Evolutionary conservation across 169 alveolate genomes (phyloP).

Genomic region (Eimeria nieschulzi): DNA sequence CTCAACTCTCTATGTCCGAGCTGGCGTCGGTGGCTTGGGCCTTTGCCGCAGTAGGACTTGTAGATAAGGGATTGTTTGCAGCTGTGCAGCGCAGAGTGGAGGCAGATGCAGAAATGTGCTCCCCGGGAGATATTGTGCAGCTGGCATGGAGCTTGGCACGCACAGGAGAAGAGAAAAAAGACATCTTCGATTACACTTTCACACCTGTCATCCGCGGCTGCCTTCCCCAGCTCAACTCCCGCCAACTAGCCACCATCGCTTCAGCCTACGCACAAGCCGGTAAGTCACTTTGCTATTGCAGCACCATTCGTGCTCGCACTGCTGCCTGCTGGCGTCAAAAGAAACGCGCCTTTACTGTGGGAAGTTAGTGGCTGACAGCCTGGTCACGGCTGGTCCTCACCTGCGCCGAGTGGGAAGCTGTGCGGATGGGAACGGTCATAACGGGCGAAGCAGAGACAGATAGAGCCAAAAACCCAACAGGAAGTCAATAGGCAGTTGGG

Average conservation of each 20-base stretch:
- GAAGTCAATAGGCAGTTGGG: too few relatives aligned
- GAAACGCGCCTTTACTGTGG: not conserved
- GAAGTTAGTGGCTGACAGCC: not conserved
- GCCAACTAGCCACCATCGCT: conserved; percentile 60
- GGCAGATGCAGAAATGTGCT: conserved; percentile 30
- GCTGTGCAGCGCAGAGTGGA: conserved; percentile 37
- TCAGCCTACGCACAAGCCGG: conserved; percentile 73
- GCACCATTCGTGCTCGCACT: not conserved
- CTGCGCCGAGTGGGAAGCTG: too few relatives aligned
- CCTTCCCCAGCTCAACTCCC: conserved; percentile 47
- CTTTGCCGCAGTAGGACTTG: conserved; percentile 49
- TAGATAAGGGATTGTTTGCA: conserved; percentile 52
- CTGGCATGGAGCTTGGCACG: conserved; percentile 72
- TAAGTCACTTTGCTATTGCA: not conserved
- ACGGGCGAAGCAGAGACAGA: too few relatives aligned
- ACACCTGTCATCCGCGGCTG: conserved; percentile 65
- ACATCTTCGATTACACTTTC: conserved; percentile 40
- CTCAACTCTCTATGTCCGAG: conserved; percentile 44
- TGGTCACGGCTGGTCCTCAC: not conserved
- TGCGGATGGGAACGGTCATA: too few relatives aligned
- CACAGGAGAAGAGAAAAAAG: not conserved
- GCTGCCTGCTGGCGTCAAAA: not conserved
- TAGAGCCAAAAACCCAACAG: too few relatives aligned
- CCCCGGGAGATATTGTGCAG: conserved; percentile 59
- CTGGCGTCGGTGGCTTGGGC: conserved; percentile 75